Percentiles rank a stretch among this genome's conserved stretches.
Evolutionary conservation across 495 filamentous ascomycete species (phyloP).

Genomic region (Lepraria neglecta): DNA sequence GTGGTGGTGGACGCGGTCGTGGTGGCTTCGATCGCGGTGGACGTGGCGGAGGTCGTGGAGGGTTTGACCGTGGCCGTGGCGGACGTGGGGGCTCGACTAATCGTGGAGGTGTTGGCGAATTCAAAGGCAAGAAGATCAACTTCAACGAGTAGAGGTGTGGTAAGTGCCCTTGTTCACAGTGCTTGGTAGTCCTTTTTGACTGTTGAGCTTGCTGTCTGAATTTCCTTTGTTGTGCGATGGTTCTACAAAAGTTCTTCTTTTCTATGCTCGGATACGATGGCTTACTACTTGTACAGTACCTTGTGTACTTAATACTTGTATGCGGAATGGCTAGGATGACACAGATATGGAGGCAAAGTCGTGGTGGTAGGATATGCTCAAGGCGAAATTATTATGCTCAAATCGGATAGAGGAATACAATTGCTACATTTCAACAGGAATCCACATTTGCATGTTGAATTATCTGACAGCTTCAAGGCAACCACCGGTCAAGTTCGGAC

Average conservation of each 20-base stretch:
- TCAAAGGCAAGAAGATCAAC: conserved; percentile 85
- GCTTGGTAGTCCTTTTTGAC: neutral
- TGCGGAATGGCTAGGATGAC: conserved; percentile 1
- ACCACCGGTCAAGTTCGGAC: too few relatives aligned
- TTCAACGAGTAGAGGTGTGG: conserved; percentile 49
- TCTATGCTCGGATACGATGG: neutral
- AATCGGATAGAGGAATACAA: conserved; percentile 7
- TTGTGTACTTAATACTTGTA: neutral
- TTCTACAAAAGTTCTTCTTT: neutral
- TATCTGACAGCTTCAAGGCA: too few relatives aligned
- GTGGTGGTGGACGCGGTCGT: conserved; percentile 40
- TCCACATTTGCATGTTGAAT: too few relatives aligned
- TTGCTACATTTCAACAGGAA: neutral
- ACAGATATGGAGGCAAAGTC: too few relatives aligned
- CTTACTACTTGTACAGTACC: neutral
- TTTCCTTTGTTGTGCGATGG: neutral
- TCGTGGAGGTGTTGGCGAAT: conserved; percentile 73
- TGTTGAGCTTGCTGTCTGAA: neutral
- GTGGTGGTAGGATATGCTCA: neutral
- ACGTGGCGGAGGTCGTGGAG: conserved; percentile 47
- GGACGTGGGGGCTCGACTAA: conserved; percentile 54
- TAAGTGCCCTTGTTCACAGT: neutral
- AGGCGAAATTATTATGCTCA: neutral
- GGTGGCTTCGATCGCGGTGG: conserved; percentile 50
- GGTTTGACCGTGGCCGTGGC: conserved; percentile 39